Evolutionary conservation across 2,329 filamentous ascomycete species (phyloP).

Genomic region (Blastomyces gilchristii): DNA sequence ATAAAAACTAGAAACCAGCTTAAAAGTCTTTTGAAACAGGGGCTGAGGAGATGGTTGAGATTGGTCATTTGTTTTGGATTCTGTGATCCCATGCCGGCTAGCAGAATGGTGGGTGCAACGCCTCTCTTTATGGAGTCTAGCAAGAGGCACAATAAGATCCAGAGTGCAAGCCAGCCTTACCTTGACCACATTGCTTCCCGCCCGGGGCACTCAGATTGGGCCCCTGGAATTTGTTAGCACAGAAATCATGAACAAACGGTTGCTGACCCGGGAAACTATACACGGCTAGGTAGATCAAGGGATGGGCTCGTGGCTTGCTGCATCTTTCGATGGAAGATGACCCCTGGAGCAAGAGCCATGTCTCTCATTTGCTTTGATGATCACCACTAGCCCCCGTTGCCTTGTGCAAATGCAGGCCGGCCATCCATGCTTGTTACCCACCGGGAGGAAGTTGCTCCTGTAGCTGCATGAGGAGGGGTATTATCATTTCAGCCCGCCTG

Average conservation of each 20-base stretch:
- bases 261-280: background rate
- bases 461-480: background rate
- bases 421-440: background rate
- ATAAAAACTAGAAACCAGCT: background rate
- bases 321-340: background rate
- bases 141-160: background rate
- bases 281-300: background rate
- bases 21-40: background rate
- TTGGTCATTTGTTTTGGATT: background rate
- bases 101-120: background rate
- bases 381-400: background rate
- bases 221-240: no score
- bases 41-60: background rate
- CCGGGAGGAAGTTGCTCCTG: background rate
- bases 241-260: no score
- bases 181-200: background rate
- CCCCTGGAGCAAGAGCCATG: background rate
- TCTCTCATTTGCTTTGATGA: background rate
- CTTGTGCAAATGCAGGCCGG: no score
- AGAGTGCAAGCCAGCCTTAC: background rate
- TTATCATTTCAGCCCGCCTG: background rate
- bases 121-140: background rate
- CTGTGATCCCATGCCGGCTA: background rate
- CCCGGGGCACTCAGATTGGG: background rate
- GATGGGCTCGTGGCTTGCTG: background rate